These are phyloP conservation scores for Pelargonium fulgidum DNA, from an alignment of 441 rosid species.

Conservation along the genomic window DNA sequence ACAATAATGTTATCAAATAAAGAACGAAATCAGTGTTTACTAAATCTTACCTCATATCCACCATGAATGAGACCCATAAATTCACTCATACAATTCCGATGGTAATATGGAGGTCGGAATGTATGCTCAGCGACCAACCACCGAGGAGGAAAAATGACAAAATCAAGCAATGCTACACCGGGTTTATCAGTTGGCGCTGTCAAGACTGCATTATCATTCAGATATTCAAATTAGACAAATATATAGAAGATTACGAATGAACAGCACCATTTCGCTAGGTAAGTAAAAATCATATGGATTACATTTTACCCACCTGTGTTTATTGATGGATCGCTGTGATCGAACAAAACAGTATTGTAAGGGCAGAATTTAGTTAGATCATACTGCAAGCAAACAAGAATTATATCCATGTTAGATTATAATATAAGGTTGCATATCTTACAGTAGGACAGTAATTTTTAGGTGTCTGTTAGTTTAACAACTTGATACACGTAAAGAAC, in stretches of 20 bases:
- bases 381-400: slow-evolving; percentile 45
- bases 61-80: slow-evolving; percentile 91
- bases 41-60: slow-evolving; percentile 68
- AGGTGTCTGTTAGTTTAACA: not conserved
- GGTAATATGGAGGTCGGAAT: slow-evolving; percentile 90
- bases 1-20: not conserved
- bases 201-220: slow-evolving; percentile 50
- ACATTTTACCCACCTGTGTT: slow-evolving; percentile 55
- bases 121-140: slow-evolving; percentile 98
- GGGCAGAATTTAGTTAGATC: slow-evolving; percentile 88
- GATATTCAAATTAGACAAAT: slow-evolving; percentile 11
- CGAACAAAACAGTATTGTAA: slow-evolving; percentile 77
- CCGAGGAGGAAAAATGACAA: slow-evolving; percentile 88
- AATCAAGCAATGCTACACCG: slow-evolving; percentile 90
- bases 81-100: slow-evolving; percentile 99
- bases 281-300: not conserved
- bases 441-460: not conserved
- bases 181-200: slow-evolving; percentile 97
- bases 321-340: slow-evolving; percentile 86
- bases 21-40: not conserved
- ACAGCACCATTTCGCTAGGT: slow-evolving; percentile 10
- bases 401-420: slow-evolving; percentile 3
- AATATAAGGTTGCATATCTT: not conserved
- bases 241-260: not conserved
- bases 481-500: not conserved